Evolutionary conservation across 805 yeast species (phyloP), one percentile per base, ranked within the genome.

Genomic region (Isabelozyma gotoi): DNA sequence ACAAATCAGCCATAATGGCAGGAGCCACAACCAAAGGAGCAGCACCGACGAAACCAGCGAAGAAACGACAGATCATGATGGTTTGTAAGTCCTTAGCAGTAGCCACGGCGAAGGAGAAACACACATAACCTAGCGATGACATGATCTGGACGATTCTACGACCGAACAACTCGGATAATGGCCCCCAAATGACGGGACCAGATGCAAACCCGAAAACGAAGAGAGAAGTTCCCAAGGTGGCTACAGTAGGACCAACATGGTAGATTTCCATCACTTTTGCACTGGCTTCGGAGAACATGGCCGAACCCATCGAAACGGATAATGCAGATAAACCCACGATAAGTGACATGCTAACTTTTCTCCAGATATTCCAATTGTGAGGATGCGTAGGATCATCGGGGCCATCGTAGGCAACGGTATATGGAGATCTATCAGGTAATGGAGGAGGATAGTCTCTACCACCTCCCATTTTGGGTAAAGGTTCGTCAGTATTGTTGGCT

Each of bases 151-250:
- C 76, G 4, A 59, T 46, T 49, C 66, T 74, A 35, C 81, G 61
- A 37, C 73, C 63, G 52, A 45, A 54, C 14, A 67, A 62, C 43
- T 61, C 63, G 16, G 58, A 49, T 19, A 59, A 46, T 6, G 65
- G 63, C 37, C 65, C 97, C 89, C 94, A 91, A 31, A 88, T 56
- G 40, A 91, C 72, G 3, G 98, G 98, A 15, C 97, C 97, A 0
- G 88, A 77, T 1, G 97, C 97, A 65, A 90, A 92, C 8, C 97
- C 98, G 34, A 89, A 63, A n/a, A 91, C 97, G 55, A 80, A 91
- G 19, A 90, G 46, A 1, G 97, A 82, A 7, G 89, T 76, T 44
- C 88, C 86, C 38, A 92, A 73, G 17, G 87, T 77, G 11, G 85
- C 84, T n/a, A 82, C 91, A 8, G 81, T 85, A 5, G 56, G 48